A percentile compares a stretch with the other conserved stretches of the same genome.
Evolutionary conservation across 2,329 filamentous ascomycete species (phyloP).

Genomic region (Venturia pyrina): DNA sequence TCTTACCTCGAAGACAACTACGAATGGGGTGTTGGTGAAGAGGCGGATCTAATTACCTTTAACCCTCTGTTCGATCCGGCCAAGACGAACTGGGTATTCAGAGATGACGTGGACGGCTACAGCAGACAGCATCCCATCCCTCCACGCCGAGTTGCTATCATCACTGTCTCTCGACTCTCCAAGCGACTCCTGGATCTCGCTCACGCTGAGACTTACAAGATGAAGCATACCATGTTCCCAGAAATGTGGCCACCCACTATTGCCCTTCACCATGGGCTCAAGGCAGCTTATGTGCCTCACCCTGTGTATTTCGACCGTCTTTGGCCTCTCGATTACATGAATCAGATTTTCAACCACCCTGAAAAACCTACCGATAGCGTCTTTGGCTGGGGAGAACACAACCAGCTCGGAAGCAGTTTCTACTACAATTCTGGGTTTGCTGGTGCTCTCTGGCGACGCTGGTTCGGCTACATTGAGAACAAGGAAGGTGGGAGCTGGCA

Average conservation of each 20-base stretch:
- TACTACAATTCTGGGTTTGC: conserved; percentile 42
- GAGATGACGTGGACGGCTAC: conserved; percentile 59
- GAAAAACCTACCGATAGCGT: conserved; percentile 34
- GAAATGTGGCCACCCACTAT: conserved; percentile 72
- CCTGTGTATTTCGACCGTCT: conserved; percentile 70
- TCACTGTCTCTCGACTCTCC: conserved; percentile 65
- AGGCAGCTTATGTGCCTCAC: conserved; percentile 68
- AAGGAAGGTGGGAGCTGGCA: conserved; percentile 25
- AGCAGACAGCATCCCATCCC: conserved; percentile 43
- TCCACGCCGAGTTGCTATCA: conserved; percentile 65
- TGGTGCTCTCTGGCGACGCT: conserved; percentile 38
- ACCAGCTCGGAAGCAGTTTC: conserved; percentile 39
- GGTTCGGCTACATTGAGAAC: conserved; percentile 39
- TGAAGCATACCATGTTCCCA: conserved; percentile 62
- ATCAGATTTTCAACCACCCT: conserved; percentile 40
- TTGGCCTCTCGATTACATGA: conserved; percentile 45
- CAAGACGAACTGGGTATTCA: conserved; percentile 63
- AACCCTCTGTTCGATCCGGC: conserved; percentile 71
- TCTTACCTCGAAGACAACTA: conserved; percentile 54
- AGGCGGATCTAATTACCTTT: conserved; percentile 63
- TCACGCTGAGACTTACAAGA: conserved; percentile 64
- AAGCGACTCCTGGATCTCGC: conserved; percentile 63
- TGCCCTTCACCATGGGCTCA: conserved; percentile 66
- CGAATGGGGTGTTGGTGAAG: conserved; percentile 66
- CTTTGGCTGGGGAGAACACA: conserved; percentile 43